Percentiles rank a stretch among this genome's conserved stretches.
These are phyloP conservation scores for Cicer arietinum DNA, from an alignment of 306 rosid genomes.

Conservation along the genomic window DNA sequence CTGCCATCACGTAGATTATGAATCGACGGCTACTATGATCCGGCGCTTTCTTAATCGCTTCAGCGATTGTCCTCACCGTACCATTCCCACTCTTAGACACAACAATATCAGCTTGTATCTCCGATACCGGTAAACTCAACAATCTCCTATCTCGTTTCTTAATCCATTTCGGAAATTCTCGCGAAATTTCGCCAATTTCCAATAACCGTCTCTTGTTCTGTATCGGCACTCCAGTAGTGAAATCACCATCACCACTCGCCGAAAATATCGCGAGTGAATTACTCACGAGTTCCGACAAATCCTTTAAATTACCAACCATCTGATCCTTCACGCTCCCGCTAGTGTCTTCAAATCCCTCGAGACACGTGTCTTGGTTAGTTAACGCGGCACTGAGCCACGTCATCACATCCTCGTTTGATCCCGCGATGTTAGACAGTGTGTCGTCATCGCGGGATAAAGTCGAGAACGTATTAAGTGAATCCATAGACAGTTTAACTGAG, in stretches of 20 bases:
- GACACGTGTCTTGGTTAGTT: conserved; percentile 90
- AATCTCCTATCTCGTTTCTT: conserved; percentile 65
- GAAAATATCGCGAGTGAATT: conserved; percentile 80
- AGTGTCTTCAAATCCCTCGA: conserved; percentile 60
- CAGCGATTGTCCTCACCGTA: conserved; percentile 60
- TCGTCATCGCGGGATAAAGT: not conserved
- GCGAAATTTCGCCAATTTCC: conserved; percentile 49
- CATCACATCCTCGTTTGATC: conserved; percentile 60
- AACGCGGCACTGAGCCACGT: conserved; percentile 93
- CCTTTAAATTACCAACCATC: conserved; percentile 55
- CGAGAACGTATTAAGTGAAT: conserved; percentile 18
- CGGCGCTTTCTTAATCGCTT: conserved; percentile 84
- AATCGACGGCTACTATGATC: conserved; percentile 59
- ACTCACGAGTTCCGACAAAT: conserved; percentile 79
- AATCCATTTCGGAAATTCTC: conserved; percentile 77
- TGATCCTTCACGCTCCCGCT: conserved; percentile 58
- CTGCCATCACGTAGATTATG: conserved; percentile 80
- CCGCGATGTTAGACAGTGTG: not conserved
- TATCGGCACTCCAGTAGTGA: conserved; percentile 76
- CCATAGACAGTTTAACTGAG: conserved; percentile 55
- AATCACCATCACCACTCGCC: conserved; percentile 49
- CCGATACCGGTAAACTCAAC: conserved; percentile 60
- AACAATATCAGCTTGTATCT: conserved; percentile 72
- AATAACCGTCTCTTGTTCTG: conserved; percentile 67
- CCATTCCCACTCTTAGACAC: conserved; percentile 75